phyloP scores from a whole-genome alignment of 2,329 filamentous ascomycete species.

The Rhytidhysteron rufulum region DNA sequence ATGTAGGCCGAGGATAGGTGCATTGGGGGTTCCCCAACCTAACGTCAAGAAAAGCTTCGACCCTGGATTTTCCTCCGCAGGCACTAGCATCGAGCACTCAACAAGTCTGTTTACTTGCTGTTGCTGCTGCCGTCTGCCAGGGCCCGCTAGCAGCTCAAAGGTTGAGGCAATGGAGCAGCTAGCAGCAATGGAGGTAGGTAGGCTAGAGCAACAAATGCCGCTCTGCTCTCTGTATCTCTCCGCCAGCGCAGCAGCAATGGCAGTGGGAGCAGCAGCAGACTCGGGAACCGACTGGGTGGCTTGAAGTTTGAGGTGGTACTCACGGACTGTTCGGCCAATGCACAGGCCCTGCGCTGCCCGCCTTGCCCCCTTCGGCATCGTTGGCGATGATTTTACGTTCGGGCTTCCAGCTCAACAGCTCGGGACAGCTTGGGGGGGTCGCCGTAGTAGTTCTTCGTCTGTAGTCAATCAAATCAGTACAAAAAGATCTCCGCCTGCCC shows the following conservation, averaged over 20 bases:
- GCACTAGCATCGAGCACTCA: not conserved
- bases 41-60: conserved; percentile 1
- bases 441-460: conserved; percentile 12
- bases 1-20: no score
- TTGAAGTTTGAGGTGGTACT: not conserved
- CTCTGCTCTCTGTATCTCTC: not conserved
- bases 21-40: conserved; percentile 4
- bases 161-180: not conserved
- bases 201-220: no score
- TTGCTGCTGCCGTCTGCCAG: no score
- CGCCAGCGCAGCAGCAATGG: not conserved
- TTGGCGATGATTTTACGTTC: conserved; percentile 20
- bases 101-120: not conserved
- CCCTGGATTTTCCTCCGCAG: conserved; percentile 1
- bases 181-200: not conserved
- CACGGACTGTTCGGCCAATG: conserved; percentile 9
- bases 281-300: conserved; percentile 2
- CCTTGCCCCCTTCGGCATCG: conserved; percentile 25
- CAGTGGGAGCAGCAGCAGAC: not conserved
- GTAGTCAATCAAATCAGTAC: conserved; percentile 15
- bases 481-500: conserved; percentile 8
- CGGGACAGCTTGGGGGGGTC: conserved; percentile 29
- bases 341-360: conserved; percentile 12
- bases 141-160: no score
- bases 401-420: conserved; percentile 34